These are phyloP conservation scores for Blastobotrys illinoisensis DNA, from an alignment of 1,139 yeast genomes.

Conservation along the genomic window DNA sequence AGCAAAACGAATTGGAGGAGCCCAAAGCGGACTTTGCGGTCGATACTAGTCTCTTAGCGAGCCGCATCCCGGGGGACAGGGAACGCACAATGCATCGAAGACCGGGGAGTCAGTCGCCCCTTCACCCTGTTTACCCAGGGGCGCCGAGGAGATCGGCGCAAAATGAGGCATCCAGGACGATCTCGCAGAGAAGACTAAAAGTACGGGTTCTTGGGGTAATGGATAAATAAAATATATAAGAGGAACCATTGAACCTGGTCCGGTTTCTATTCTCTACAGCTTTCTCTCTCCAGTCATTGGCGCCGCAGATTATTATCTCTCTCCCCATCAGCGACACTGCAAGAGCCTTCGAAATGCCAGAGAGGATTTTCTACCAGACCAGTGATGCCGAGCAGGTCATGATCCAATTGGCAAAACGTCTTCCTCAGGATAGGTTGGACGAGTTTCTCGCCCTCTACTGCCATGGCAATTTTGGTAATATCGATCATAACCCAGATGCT, in stretches of 20 bases:
- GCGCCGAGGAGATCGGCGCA: neutral
- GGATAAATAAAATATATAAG: neutral
- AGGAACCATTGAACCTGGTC: neutral
- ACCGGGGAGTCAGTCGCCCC: neutral
- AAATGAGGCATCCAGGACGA: neutral
- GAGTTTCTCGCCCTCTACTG: constrained; percentile 16
- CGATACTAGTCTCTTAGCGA: neutral
- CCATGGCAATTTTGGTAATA: constrained; percentile 18
- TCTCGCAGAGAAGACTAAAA: neutral
- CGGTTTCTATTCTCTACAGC: neutral
- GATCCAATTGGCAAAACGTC: constrained; percentile 12
- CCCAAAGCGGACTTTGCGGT: neutral
- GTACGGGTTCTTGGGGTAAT: neutral
- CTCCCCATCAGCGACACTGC: no score
- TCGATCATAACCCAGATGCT: constrained; percentile 13
- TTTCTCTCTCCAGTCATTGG: no score
- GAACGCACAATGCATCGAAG: neutral
- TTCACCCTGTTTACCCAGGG: neutral
- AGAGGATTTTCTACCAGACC: constrained; percentile 9
- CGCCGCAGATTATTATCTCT: no score
- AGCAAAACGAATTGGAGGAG: neutral
- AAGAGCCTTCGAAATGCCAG: constrained; percentile 1
- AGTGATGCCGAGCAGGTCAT: constrained; percentile 18
- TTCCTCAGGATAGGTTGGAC: constrained; percentile 13
- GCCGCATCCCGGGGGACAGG: neutral